Conservation (phyloP, 1,139 yeast genomes). For the Diutina rugosa region DNA sequence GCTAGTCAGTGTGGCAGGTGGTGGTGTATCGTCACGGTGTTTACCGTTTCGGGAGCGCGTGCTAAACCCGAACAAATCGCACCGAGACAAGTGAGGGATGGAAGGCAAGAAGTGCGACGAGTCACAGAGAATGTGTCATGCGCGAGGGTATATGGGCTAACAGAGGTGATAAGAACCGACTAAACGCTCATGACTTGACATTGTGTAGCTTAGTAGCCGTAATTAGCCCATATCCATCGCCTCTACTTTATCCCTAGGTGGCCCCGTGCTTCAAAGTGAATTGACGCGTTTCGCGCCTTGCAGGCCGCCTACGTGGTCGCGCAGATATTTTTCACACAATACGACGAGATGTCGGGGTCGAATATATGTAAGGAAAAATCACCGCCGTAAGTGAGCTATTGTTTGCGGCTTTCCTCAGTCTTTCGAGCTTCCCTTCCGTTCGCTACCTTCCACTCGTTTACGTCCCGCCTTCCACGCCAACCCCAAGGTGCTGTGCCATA, state of each 20-base stretch:
- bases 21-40: not conserved
- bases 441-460: too few species aligned
- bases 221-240: too few species aligned
- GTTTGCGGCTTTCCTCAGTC: not conserved
- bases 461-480: too few species aligned
- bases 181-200: not conserved
- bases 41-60: not conserved
- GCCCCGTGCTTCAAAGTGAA: not conserved
- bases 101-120: too few species aligned
- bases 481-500: too few species aligned
- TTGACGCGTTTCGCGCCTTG: not conserved
- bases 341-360: not conserved
- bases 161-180: too few species aligned
- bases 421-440: too few species aligned
- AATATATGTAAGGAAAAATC: not conserved
- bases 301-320: not conserved
- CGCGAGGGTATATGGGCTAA: too few species aligned
- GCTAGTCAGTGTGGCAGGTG: not conserved
- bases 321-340: not conserved
- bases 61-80: not conserved
- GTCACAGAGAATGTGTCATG: too few species aligned
- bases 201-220: not conserved
- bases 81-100: too few species aligned
- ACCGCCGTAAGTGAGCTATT: not conserved
- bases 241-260: not conserved